Evolutionary conservation across 331 rosid genomes (phyloP), one percentile per base, ranked within the genome.

Genomic region (Phaseolus coccineus): DNA sequence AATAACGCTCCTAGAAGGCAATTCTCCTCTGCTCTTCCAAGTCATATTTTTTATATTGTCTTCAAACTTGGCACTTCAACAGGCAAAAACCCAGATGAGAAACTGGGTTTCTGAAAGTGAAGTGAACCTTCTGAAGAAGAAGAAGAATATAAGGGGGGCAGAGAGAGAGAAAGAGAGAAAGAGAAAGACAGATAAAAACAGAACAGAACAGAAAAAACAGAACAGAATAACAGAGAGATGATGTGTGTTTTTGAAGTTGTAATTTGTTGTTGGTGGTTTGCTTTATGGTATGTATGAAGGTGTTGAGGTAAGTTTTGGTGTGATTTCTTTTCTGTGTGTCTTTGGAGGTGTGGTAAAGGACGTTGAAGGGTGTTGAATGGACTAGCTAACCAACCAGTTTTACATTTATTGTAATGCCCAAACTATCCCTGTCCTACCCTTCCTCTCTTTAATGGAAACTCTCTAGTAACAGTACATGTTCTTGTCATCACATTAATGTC

Each of bases 11-110:
- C 91, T 93, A 3, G 96, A 84, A 82, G 97, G 47, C 6, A 83
- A 82, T 68, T 90, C 97, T 71, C 90, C 93, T 80, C 88, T 96
- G 87, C 89, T 83, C 85, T 90, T 96, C 97, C 94, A 91, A 74
- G 90, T 86, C 99, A 95, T 95, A 22, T 80, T 85, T 56, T 27
- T 33, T 68, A 46, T 10, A 1, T 46, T 11, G 46, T 19, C 77
- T 53, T 81, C 71, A 2, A 69, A 37, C 11, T 65, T 52, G 47
- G 69, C 31, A 48, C 67, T 57, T 83, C 30, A 63, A 58, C 51
- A 81, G 35, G 77, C 61, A 80, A 83, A 55, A 81, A 42, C 84
- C 89, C 91, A 89, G 68, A 46, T 73, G 77, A 68, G 81, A 82
- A 47, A 40, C 77, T 31, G 76, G 69, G 85, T 39, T 42, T 52